These are phyloP conservation scores for Cladorrhinum samala DNA, from an alignment of 495 filamentous ascomycete species.

Conservation along the genomic window DNA sequence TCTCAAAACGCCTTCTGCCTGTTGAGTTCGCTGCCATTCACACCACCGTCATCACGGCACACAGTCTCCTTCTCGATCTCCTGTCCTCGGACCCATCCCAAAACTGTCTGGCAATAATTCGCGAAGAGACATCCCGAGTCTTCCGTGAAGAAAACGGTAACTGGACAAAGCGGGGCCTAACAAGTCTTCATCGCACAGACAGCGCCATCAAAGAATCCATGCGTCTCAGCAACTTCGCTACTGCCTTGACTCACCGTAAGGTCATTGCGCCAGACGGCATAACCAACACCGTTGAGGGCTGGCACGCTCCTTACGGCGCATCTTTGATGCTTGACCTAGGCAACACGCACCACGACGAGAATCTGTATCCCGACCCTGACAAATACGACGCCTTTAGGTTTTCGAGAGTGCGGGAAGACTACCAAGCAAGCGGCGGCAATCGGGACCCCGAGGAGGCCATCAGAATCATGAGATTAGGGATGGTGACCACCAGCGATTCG, in stretches of 20 bases:
- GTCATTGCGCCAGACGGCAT: slow-evolving; percentile 30
- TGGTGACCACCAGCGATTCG: slow-evolving; percentile 33
- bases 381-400: slow-evolving; percentile 30
- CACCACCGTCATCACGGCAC: slow-evolving; percentile 40
- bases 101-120: slow-evolving; percentile 25
- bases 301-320: slow-evolving; percentile 28
- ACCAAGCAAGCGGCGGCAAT: slow-evolving; percentile 22
- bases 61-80: slow-evolving; percentile 39
- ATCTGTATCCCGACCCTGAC: slow-evolving; percentile 27
- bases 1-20: slow-evolving; percentile 32
- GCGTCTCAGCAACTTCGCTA: slow-evolving; percentile 27
- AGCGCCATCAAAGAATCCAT: slow-evolving; percentile 33
- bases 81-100: slow-evolving; percentile 28
- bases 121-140: slow-evolving; percentile 30
- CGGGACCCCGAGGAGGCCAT: slow-evolving; percentile 21
- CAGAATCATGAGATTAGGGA: slow-evolving; percentile 22
- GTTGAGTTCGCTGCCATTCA: slow-evolving; percentile 44
- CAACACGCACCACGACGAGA: slow-evolving; percentile 26
- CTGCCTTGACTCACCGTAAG: slow-evolving; percentile 28
- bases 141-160: slow-evolving; percentile 24
- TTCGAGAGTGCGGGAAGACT: slow-evolving; percentile 24
- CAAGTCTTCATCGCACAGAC: slow-evolving; percentile 25
- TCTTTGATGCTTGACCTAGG: slow-evolving; percentile 27
- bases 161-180: slow-evolving; percentile 37
- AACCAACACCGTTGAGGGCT: slow-evolving; percentile 27